Evolutionary conservation across 225 moss, liverwort and hornwort species (phyloP).

Genomic region (Polytrichum commune): DNA sequence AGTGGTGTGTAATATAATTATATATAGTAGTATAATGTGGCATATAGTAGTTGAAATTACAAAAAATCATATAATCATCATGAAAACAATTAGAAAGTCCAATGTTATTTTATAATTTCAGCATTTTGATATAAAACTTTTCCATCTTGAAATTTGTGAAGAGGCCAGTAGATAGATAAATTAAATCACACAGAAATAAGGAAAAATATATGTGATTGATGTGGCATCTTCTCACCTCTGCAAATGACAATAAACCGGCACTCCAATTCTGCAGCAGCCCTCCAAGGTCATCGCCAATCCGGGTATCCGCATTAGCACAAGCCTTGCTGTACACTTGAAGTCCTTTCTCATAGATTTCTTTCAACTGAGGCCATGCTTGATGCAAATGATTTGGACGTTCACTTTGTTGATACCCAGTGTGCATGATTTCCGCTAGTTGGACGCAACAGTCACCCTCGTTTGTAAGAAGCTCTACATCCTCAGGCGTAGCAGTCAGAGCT

Average conservation of each 20-base stretch:
- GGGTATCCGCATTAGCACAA: slow-evolving; percentile 78
- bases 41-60: too few relatives aligned
- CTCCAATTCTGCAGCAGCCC: slow-evolving; percentile 86
- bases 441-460: slow-evolving; percentile 76
- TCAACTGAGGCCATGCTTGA: slow-evolving; percentile 42
- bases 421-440: slow-evolving; percentile 65
- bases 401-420: slow-evolving; percentile 25
- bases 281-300: slow-evolving; percentile 79
- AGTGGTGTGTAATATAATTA: too few relatives aligned
- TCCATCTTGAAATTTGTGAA: too few relatives aligned
- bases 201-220: neutral
- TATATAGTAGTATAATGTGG: too few relatives aligned
- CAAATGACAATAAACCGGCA: slow-evolving; percentile 62
- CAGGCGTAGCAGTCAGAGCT: slow-evolving; percentile 56
- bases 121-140: too few relatives aligned
- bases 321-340: slow-evolving; percentile 59
- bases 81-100: too few relatives aligned
- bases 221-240: slow-evolving; percentile 37
- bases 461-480: slow-evolving; percentile 85
- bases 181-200: slow-evolving; percentile 3
- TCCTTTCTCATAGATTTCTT: slow-evolving; percentile 56
- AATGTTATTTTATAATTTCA: too few relatives aligned
- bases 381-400: slow-evolving; percentile 12
- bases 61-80: too few relatives aligned
- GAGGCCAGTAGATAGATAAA: neutral